Base-by-base conservation (phyloP, 1,284 basidiomycete species). In the Cryptococcus depauperatus region DNA sequence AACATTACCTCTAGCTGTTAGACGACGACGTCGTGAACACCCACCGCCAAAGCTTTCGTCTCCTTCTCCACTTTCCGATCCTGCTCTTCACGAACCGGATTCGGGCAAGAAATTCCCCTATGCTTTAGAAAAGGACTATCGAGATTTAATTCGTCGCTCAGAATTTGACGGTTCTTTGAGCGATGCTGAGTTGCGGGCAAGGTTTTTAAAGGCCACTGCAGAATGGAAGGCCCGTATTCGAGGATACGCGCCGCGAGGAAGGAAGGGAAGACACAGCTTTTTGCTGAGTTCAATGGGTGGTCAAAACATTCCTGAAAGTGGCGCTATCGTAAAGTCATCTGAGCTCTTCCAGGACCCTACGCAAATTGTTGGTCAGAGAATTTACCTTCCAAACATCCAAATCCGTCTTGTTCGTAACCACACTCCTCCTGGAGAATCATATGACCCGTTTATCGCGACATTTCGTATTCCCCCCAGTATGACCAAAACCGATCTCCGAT, bases 361-460 rank as follows among this genome's bases (percentile, higher is more conserved):
- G n/a, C 9, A 10, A 27, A 77, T 88, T 39, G 75, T 87, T 43
- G 91, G 87, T 38, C 79, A 84, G 60, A 80, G 82, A 55, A 77
- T 91, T 35, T 96, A 87, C 72, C 79, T 96, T 35, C 92, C 91
- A 37, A 95, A 95, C 69, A 77, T 85, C 58, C 70, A 84, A 52
- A 82, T 95, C 69, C 78, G 80, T 46, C 76, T 96, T 44, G 81
- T 93, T 37, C 81, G 86, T 32, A 96, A 96, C 70, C 72, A 83
- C 60, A 91, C 88, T 0, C 80, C 78, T 0, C 70, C 74, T 1
- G 86, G 84, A 0, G 72, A 85, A 59, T 75, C 86, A 4, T 96
- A 96, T 76, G 93, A 96, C 57, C 85, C 90, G 1, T 91, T 83
- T 74, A 84, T 90, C 68, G 91, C 91, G 6, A 96, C 92, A 1